phyloP scores from a whole-genome alignment of 176 grass and related monocot species.

The Ananas comosus region DNA sequence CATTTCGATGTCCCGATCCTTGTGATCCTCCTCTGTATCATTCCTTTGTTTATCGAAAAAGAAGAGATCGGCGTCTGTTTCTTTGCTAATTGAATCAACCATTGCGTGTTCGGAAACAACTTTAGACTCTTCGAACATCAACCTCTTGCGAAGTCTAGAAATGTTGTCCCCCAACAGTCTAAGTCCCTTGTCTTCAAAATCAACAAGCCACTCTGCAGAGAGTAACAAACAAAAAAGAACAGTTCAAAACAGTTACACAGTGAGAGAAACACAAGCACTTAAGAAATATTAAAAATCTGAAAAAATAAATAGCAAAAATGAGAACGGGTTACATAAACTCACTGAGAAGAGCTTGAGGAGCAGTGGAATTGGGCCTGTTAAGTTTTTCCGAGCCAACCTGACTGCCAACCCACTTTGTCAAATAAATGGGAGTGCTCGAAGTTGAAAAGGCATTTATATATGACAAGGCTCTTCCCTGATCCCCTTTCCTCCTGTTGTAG shows the following conservation, averaged over 20 bases:
- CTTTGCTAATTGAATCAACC: conserved; percentile 25
- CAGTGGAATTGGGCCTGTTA: conserved; percentile 50
- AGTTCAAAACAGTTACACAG: too few relatives aligned
- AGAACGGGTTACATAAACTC: conserved; percentile 25
- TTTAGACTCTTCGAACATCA: conserved; percentile 47
- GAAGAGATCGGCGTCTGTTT: conserved; percentile 48
- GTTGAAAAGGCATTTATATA: conserved; percentile 75
- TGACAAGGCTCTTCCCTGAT: conserved; percentile 61
- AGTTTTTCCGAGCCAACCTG: conserved; percentile 36
- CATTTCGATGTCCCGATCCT: conserved; percentile 42
- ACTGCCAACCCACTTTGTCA: conserved; percentile 53
- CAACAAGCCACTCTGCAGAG: conserved; percentile 69
- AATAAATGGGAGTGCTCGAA: conserved; percentile 56
- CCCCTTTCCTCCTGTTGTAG: conserved; percentile 67
- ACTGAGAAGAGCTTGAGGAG: conserved; percentile 87
- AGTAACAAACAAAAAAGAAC: conserved; percentile 13
- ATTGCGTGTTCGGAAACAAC: conserved; percentile 29
- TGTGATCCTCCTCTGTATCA: conserved; percentile 24
- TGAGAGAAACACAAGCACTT: conserved; percentile 3
- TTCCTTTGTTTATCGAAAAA: conserved; percentile 63
- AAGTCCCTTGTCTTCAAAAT: conserved; percentile 67
- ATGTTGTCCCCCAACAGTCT: conserved; percentile 54
- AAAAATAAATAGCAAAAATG: neutral
- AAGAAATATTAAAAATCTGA: conserved; percentile 5
- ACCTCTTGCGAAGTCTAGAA: conserved; percentile 42